Base-by-base conservation (phyloP, 2,329 filamentous ascomycete genomes). In the Penicillium sp. region DNA sequence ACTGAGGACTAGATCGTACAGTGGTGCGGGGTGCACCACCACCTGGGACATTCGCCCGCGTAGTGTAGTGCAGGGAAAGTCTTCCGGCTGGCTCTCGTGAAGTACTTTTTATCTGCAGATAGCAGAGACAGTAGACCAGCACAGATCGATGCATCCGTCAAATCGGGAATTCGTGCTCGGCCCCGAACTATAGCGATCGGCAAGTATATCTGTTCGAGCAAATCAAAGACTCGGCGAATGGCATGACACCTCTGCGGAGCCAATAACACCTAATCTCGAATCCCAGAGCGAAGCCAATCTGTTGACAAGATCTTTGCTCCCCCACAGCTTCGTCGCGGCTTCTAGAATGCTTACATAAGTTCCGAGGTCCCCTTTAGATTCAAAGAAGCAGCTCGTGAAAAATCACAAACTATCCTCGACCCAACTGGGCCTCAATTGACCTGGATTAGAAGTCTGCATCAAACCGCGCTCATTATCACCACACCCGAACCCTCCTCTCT, bases 291-390 rank as follows among this genome's bases (percentile, higher is more conserved):
- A 38, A 38, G 18, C 16, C 10, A 38, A 38, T 38, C 35, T 38
- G 35, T 20, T 16, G 8, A 14, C 16, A 13, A 27, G 24, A 13
- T 27, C 28, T 35, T 10, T 50, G 24, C 28, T 46, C 36, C 56
- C 40, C 42, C 48, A 45, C 41, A 45, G 28, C 33, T 54, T 46
- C 48, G 24, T 48, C 14, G 11, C 31, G 22, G 35, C 52, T 62
- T 61, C 57, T 55, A 44, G 55, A 61, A 54, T 36, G 54, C 46
- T 62, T 60, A 60, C 35, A 48, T 58, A 54, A 59, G 31, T 33
- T 16, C 55, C 50, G 45, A 50, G 47, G 56, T 57, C 54, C 50
- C 24, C 48, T 49, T 16, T 49, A 35, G 38, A 48, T 50, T 53
- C 43, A 57, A 53, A 39, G 45, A 30, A 25, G 46, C 38, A 48